Conservation (phyloP, 2,329 filamentous ascomycete species). For the Ilyonectria robusta region DNA sequence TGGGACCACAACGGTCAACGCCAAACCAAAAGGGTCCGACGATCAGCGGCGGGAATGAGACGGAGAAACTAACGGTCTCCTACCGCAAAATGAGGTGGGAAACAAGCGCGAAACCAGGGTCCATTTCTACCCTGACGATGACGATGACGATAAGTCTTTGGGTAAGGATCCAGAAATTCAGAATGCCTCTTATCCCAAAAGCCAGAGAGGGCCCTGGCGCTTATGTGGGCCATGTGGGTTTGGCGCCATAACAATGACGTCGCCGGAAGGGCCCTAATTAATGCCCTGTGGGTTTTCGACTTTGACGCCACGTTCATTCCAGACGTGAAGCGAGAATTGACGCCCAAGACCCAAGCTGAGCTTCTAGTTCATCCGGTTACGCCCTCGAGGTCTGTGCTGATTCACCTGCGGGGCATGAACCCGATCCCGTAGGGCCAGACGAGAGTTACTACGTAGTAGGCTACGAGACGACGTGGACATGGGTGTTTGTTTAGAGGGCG, state of each 20-base stretch:
- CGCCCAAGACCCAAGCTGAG: background rate
- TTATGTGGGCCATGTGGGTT: slow-evolving; percentile 27
- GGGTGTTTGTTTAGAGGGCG: background rate
- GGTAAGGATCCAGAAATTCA: background rate
- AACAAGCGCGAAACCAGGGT: slow-evolving; percentile 5
- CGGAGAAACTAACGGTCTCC: background rate
- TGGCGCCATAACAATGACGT: slow-evolving; percentile 44
- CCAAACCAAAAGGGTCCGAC: background rate
- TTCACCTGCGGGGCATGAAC: background rate
- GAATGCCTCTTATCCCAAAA: slow-evolving; percentile 19
- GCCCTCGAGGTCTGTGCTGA: background rate
- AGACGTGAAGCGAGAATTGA: background rate
- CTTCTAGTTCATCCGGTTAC: background rate
- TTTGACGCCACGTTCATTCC: slow-evolving; percentile 13
- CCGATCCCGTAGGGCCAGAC: background rate
- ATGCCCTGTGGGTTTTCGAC: background rate
- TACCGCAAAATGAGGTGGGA: background rate
- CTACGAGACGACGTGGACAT: background rate
- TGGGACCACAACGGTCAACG: slow-evolving; percentile 9
- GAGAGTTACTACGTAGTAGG: background rate
- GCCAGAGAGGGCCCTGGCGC: slow-evolving; percentile 27
- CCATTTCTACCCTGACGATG: background rate
- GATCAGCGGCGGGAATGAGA: slow-evolving; percentile 9
- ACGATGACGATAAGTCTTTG: background rate
- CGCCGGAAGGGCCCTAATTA: slow-evolving; percentile 28